A percentile compares a stretch with the other conserved stretches of the same genome.
Evolutionary conservation across 805 yeast genomes (phyloP).

Genomic region (Wickerhamiella occidentalis): DNA sequence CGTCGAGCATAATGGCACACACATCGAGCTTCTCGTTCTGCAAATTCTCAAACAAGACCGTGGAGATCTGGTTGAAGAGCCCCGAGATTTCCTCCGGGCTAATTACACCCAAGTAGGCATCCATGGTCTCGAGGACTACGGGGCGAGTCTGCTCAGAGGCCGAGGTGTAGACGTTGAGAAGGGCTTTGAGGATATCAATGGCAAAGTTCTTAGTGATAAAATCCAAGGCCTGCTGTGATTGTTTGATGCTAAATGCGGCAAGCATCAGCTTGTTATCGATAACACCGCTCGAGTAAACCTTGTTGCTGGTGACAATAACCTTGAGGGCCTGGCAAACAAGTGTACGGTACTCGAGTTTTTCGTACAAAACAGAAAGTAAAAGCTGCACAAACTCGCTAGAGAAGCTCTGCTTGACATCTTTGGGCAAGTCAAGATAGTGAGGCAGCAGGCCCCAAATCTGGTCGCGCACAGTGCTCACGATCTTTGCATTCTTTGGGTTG

Average conservation of each 20-base stretch:
- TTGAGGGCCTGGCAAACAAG: slow-evolving; percentile 74
- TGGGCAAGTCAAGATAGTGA: slow-evolving; percentile 76
- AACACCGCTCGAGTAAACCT: slow-evolving; percentile 46
- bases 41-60: slow-evolving; percentile 60
- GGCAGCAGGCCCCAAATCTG: slow-evolving; percentile 91
- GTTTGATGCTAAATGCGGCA: slow-evolving; percentile 45
- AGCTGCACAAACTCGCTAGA: slow-evolving; percentile 66
- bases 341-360: slow-evolving; percentile 62
- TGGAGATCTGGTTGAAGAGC: slow-evolving; percentile 79
- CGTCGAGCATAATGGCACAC: slow-evolving; percentile 81
- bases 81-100: slow-evolving; percentile 51
- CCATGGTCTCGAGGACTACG: slow-evolving; percentile 75
- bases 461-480: slow-evolving; percentile 73
- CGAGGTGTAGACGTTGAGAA: slow-evolving; percentile 88
- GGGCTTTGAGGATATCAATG: slow-evolving; percentile 66
- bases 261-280: slow-evolving; percentile 47
- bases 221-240: slow-evolving; percentile 46
- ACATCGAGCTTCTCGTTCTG: slow-evolving; percentile 29
- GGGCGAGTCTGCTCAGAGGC: slow-evolving; percentile 63
- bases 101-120: slow-evolving; percentile 61
- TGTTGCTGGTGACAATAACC: slow-evolving; percentile 63
- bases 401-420: slow-evolving; percentile 53
- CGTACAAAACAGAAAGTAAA: slow-evolving; percentile 62
- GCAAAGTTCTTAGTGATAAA: slow-evolving; percentile 46
- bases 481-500: slow-evolving; percentile 53